Evolutionary conservation across 495 filamentous ascomycete species (phyloP).

Genomic region (Endocarpon pusillum): DNA sequence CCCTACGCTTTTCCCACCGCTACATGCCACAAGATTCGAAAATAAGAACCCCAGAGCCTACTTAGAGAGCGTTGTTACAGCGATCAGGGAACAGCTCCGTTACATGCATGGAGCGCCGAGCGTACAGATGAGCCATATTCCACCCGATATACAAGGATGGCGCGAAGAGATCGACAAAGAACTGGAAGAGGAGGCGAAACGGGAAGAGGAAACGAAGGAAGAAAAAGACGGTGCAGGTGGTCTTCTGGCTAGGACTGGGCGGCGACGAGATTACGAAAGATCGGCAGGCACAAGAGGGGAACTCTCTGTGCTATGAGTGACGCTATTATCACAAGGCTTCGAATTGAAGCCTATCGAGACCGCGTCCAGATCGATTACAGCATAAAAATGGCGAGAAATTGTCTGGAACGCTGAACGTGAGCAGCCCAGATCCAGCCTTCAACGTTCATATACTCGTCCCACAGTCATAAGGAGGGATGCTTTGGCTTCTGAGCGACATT

Average conservation of each 20-base stretch:
- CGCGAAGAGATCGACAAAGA: slow-evolving; percentile 67
- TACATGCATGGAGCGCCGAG: slow-evolving; percentile 76
- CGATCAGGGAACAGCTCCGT: slow-evolving; percentile 68
- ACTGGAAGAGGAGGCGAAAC: slow-evolving; percentile 51
- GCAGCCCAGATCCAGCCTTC: too few species aligned
- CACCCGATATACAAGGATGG: slow-evolving; percentile 54
- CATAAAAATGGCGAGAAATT: too few species aligned
- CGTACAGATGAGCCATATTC: slow-evolving; percentile 69
- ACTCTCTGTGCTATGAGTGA: too few species aligned
- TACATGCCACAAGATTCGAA: slow-evolving; percentile 50
- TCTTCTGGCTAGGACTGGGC: slow-evolving; percentile 8
- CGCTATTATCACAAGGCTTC: too few species aligned
- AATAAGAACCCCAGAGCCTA: slow-evolving; percentile 69
- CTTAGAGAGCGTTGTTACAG: slow-evolving; percentile 51
- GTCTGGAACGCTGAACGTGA: too few species aligned
- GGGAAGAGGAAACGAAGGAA: slow-evolving; percentile 35
- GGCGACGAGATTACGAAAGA: slow-evolving; percentile 25
- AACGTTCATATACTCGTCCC: too few species aligned
- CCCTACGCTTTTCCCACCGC: slow-evolving; percentile 53
- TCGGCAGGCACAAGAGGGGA: slow-evolving; percentile 25
- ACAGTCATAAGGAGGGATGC: too few species aligned
- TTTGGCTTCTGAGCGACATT: too few species aligned
- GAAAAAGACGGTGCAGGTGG: slow-evolving; percentile 21
- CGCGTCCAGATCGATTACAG: too few species aligned
- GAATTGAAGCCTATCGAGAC: too few species aligned